phyloP scores from a whole-genome alignment of 305 asterid species.

The Rubia tinctorum region DNA sequence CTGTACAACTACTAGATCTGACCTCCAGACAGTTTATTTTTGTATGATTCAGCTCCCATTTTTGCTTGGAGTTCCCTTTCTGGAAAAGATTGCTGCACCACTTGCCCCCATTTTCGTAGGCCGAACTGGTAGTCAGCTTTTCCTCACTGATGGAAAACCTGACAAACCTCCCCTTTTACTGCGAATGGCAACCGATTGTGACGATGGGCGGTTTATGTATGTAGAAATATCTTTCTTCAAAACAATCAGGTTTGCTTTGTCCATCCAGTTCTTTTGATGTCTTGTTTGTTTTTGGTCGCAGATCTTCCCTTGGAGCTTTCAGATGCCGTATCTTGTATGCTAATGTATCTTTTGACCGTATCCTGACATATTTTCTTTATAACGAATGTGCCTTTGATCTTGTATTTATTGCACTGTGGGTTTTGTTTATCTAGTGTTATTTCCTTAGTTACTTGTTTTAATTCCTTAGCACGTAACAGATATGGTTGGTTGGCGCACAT shows the following conservation, averaged over 20 bases:
- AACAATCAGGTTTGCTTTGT: slow-evolving; percentile 1
- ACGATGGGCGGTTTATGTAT: slow-evolving; percentile 80
- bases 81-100: slow-evolving; percentile 94
- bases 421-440: neutral
- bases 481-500: slow-evolving; percentile 99
- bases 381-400: neutral
- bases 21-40: slow-evolving; percentile 53
- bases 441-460: slow-evolving; percentile 13
- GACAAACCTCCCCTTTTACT: slow-evolving; percentile 80
- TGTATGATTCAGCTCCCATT: slow-evolving; percentile 80
- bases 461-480: slow-evolving; percentile 57
- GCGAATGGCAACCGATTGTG: slow-evolving; percentile 83
- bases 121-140: slow-evolving; percentile 89
- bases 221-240: slow-evolving; percentile 27
- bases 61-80: slow-evolving; percentile 76
- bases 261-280: slow-evolving; percentile 10
- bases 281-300: slow-evolving; percentile 33
- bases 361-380: slow-evolving; percentile 33
- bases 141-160: slow-evolving; percentile 84
- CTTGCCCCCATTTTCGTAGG: slow-evolving; percentile 86
- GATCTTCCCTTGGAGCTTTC: slow-evolving; percentile 89
- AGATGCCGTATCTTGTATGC: slow-evolving; percentile 76
- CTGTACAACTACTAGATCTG: slow-evolving; percentile 28
- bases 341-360: slow-evolving; percentile 92
- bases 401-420: neutral